phyloP scores from a whole-genome alignment of 257 asterid species.

The Gynochthodes officinalis region DNA sequence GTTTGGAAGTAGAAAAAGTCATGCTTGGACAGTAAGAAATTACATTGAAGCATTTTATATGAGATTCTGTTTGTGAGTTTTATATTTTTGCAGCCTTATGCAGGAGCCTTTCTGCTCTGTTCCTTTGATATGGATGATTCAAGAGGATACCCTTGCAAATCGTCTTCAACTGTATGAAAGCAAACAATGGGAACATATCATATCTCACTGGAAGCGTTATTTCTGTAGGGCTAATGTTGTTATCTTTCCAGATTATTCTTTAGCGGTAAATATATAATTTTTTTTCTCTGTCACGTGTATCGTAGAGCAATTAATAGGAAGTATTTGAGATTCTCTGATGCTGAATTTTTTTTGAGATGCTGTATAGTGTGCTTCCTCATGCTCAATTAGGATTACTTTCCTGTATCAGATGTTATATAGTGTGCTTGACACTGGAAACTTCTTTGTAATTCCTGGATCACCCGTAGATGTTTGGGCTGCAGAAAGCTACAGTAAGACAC shows the following conservation, averaged over 20 bases:
- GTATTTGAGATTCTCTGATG: background rate
- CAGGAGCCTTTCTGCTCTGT: constrained; percentile 99
- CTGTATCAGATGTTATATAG: constrained; percentile 90
- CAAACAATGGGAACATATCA: constrained; percentile 68
- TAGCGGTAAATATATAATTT: constrained; percentile 55
- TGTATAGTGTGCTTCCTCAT: constrained; percentile 21
- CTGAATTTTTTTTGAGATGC: background rate
- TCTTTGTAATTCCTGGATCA: constrained; percentile 94
- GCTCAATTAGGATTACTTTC: constrained; percentile 36
- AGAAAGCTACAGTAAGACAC: constrained; percentile 72
- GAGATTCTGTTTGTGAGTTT: constrained; percentile 61
- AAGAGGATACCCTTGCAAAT: constrained; percentile 81
- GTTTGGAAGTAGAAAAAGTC: background rate
- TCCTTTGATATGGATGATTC: constrained; percentile 91
- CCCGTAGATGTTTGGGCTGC: constrained; percentile 95
- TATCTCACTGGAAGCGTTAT: constrained; percentile 70
- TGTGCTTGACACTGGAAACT: constrained; percentile 95
- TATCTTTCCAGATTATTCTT: constrained; percentile 85
- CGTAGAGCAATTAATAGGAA: background rate
- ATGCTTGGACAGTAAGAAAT: constrained; percentile 5
- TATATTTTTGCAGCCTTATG: constrained; percentile 99
- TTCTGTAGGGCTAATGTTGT: constrained; percentile 81
- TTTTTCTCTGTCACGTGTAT: constrained; percentile 12
- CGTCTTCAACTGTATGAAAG: constrained; percentile 66
- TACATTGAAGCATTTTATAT: constrained; percentile 11